A percentile compares a stretch with the other conserved stretches of the same genome.
Conservation (phyloP, 495 filamentous ascomycete species). For the Hyphodiscus hymeniophilus region DNA sequence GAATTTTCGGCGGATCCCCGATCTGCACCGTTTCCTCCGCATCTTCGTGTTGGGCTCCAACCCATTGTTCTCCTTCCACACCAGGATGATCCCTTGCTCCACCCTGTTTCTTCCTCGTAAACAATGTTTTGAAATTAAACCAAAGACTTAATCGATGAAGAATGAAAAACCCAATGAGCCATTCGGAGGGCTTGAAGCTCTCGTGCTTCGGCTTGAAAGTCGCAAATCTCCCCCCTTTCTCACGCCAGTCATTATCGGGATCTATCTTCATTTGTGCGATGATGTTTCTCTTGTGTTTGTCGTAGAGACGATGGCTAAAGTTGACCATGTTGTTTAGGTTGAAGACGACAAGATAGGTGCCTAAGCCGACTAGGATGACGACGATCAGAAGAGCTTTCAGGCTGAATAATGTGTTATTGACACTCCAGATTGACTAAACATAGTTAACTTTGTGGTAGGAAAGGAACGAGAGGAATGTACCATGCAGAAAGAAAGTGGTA, state of each 20-base stretch:
- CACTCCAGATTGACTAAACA: slow-evolving; percentile 10
- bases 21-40: too few species aligned
- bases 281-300: not conserved
- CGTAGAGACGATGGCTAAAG: not conserved
- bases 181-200: slow-evolving; percentile 5
- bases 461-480: not conserved
- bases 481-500: slow-evolving; percentile 27
- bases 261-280: slow-evolving; percentile 6
- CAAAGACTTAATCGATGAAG: not conserved
- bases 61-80: too few species aligned
- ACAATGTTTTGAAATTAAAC: not conserved
- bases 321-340: slow-evolving; percentile 6
- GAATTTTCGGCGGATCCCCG: too few species aligned
- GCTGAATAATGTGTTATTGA: slow-evolving; percentile 1
- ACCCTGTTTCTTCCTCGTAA: not conserved
- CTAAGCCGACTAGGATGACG: slow-evolving; percentile 1
- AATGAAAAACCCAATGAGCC: slow-evolving; percentile 5
- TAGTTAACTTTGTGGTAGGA: not conserved
- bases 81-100: too few species aligned
- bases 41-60: too few species aligned
- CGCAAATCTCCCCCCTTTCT: not conserved
- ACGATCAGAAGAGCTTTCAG: slow-evolving; percentile 4
- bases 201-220: slow-evolving; percentile 5
- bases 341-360: slow-evolving; percentile 10
- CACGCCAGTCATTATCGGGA: not conserved